A percentile compares a stretch with the other conserved stretches of the same genome.
phyloP scores from a whole-genome alignment of 257 asterid species.

The Craterostigma plantagineum region DNA sequence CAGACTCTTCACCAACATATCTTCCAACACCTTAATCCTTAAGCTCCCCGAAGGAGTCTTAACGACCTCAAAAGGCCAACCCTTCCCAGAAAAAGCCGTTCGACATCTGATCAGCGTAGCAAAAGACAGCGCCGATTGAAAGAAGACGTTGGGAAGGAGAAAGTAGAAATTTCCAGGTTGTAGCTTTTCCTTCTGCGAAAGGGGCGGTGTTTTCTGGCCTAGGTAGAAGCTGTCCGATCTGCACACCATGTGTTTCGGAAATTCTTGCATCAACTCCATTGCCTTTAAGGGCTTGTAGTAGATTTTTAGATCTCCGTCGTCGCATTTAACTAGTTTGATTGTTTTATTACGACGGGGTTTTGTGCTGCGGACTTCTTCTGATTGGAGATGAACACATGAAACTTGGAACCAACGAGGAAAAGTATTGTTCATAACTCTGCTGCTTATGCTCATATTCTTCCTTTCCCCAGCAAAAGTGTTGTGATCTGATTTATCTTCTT shows the following conservation, averaged over 20 bases:
- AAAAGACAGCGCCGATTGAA: not conserved
- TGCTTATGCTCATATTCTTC: too few species aligned
- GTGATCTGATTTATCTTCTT: too few species aligned
- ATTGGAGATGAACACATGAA: too few species aligned
- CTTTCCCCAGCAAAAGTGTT: too few species aligned
- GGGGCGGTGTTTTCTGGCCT: not conserved
- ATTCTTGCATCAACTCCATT: not conserved
- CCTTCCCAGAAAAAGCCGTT: not conserved
- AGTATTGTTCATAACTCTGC: too few species aligned
- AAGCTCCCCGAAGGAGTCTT: not conserved
- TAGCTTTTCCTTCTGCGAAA: not conserved
- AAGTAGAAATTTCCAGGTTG: not conserved
- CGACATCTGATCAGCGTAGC: not conserved
- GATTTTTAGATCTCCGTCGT: too few species aligned
- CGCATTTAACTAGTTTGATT: too few species aligned
- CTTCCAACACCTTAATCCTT: not conserved
- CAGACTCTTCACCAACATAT: not conserved
- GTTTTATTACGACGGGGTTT: too few species aligned
- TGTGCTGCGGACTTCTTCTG: too few species aligned
- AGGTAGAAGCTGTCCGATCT: not conserved
- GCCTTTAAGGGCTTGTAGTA: too few species aligned
- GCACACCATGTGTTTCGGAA: constrained; percentile 1
- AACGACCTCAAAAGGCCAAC: not conserved
- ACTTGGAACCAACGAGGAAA: too few species aligned
- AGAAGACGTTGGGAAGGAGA: not conserved